Evolutionary conservation across 1,139 yeast species (phyloP), one percentile per base, ranked within the genome.

Genomic region (Yamadazyma aaseri): DNA sequence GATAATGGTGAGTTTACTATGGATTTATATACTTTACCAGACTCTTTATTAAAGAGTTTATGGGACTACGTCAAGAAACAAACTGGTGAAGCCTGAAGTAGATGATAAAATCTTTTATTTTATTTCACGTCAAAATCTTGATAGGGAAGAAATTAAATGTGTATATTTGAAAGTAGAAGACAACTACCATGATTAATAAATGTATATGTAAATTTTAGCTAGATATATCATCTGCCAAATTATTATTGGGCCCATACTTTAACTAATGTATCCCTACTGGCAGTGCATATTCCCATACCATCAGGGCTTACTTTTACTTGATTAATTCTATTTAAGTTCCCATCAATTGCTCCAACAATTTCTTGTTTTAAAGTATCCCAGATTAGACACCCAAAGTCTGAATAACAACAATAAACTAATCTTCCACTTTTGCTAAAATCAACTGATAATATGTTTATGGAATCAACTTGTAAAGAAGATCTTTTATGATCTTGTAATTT

Each of bases 1-100:
- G 97, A 90, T 45, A 94, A 87, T 52, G 98, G 98, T 32, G 98
- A 92, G 65, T 92, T 92, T 60, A 90, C 95, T 40, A 87, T 92
- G 86, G 98, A 92, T 63, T 73, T 92, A 51, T 90, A 81, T 60
- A 90, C 97, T 28, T 72, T 92, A 49, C 98, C 98, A 14, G 97
- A 90, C 57, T 81, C 87, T 27, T 71, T 92, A 56, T 76, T 92
- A 60, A 87, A 85, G 64, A 86, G 95, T 72, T 73, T 92, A 60
- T 89, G 95, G 95, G 97, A 92, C 49, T 90, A 86, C 58, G 95
- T 87, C 31, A 81, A 80, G 61, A 86, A 86, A 63, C 80, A 73
- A 49, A 65, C 68, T 15, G 72, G 68, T 35, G 74, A 61, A 45
- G 56, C 51, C 30, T 63, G 45, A 45, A 13, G 10, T 14, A 14